A percentile compares a stretch with the other conserved stretches of the same genome.
Evolutionary conservation across 805 yeast genomes (phyloP).

Genomic region (Metschnikowia aberdeeniae): DNA sequence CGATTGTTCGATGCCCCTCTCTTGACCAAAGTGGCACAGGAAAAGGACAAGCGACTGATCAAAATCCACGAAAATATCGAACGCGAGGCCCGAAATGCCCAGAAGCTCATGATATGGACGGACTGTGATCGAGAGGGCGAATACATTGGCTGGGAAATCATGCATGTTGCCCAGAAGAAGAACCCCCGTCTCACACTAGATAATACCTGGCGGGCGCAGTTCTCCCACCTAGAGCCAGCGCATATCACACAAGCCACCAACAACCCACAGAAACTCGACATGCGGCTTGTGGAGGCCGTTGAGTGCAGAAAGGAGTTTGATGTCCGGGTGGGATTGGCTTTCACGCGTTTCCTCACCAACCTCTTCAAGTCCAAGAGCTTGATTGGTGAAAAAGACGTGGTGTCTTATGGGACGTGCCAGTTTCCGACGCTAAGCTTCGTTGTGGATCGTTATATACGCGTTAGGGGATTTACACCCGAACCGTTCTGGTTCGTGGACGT

Average conservation of each 20-base stretch:
- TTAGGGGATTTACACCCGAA: constrained; percentile 68
- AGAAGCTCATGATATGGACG: constrained; percentile 87
- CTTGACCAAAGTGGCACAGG: constrained; percentile 32
- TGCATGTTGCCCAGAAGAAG: constrained; percentile 56
- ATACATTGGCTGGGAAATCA: constrained; percentile 41
- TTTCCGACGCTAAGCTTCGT: constrained; percentile 96
- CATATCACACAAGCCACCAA: constrained; percentile 77
- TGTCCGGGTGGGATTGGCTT: constrained; percentile 81
- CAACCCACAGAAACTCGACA: constrained; percentile 60
- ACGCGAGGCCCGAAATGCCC: constrained; percentile 56
- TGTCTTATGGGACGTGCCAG: constrained; percentile 92
- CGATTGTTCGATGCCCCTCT: constrained; percentile 71
- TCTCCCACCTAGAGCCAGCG: constrained; percentile 76
- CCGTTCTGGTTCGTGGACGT: constrained; percentile 73
- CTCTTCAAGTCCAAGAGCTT: constrained; percentile 36
- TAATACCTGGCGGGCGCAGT: constrained; percentile 66
- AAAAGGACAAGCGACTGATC: constrained; percentile 27
- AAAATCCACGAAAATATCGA: constrained; percentile 61
- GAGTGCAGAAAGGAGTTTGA: constrained; percentile 83
- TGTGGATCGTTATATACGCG: constrained; percentile 82
- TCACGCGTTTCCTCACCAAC: constrained; percentile 75
- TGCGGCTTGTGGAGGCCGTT: constrained; percentile 76
- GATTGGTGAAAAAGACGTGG: constrained; percentile 33
- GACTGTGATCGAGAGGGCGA: constrained; percentile 57
- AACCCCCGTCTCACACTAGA: constrained; percentile 45